Evolutionary conservation across 768 basidiomycete genomes (phyloP).

Genomic region (Exidia glandulosa): DNA sequence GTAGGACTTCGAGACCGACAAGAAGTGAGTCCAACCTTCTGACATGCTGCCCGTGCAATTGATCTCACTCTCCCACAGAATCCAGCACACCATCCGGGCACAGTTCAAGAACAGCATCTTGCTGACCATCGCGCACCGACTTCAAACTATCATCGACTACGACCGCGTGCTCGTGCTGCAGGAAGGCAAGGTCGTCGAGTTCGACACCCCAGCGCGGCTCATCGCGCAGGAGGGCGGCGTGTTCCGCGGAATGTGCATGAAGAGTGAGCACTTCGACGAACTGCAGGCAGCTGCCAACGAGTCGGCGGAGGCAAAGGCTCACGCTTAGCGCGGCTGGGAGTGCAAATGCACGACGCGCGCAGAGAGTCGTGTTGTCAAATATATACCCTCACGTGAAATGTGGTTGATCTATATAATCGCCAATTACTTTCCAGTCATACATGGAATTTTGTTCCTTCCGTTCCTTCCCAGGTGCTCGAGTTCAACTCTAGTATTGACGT

Average conservation of each 20-base stretch:
- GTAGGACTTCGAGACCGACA: constrained; percentile 81
- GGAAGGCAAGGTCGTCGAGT: constrained; percentile 25
- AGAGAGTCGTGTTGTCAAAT: too few relatives aligned
- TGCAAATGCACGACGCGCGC: too few relatives aligned
- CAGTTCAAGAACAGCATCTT: constrained; percentile 47
- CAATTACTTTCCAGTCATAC: too few relatives aligned
- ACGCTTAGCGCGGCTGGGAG: too few relatives aligned
- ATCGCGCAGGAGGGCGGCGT: constrained; percentile 35
- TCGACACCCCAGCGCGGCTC: constrained; percentile 41
- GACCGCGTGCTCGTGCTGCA: constrained; percentile 70
- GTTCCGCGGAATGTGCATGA: constrained; percentile 57
- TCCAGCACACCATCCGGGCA: constrained; percentile 39
- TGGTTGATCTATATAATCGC: too few relatives aligned
- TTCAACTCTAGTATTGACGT: too few relatives aligned
- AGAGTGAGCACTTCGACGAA: constrained; percentile 54
- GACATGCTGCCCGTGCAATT: too few relatives aligned
- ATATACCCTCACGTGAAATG: too few relatives aligned
- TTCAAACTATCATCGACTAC: constrained; percentile 73
- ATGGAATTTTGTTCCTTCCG: too few relatives aligned
- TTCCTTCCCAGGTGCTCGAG: too few relatives aligned
- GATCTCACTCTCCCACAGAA: constrained; percentile 6
- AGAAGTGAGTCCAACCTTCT: too few relatives aligned
- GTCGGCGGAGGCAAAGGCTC: too few relatives aligned
- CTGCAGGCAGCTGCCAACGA: constrained; percentile 52
- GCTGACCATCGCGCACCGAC: constrained; percentile 53